These are phyloP conservation scores for Coemansia sp. DNA, from an alignment of 192 early-diverging fungal species.

Conservation along the genomic window DNA sequence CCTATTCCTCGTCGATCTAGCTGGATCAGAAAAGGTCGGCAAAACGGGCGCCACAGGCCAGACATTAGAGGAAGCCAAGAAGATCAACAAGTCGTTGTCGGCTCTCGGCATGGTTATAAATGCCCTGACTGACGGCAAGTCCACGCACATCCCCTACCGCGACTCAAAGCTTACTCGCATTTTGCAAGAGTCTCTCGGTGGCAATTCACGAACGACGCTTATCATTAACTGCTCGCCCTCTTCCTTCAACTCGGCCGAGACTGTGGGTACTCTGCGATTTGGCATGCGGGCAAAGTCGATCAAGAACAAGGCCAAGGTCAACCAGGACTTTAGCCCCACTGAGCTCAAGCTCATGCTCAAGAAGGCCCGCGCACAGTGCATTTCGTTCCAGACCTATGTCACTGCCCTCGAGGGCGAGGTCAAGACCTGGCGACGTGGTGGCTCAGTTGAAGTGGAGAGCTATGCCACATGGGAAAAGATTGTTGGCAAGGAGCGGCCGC, in stretches of 20 bases:
- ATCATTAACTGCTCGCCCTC: slow-evolving; percentile 99
- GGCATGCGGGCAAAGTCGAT: slow-evolving; percentile 99
- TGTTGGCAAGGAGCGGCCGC: slow-evolving; percentile 28
- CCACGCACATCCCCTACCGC: slow-evolving; percentile 96
- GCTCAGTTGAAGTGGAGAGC: slow-evolving; percentile 61
- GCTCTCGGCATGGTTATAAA: slow-evolving; percentile 99
- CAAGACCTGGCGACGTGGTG: slow-evolving; percentile 84
- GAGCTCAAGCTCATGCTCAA: slow-evolving; percentile 96
- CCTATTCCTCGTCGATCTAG: slow-evolving; percentile 96
- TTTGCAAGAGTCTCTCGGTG: slow-evolving; percentile 98
- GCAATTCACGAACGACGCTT: slow-evolving; percentile 98
- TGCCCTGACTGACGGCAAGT: slow-evolving; percentile 97
- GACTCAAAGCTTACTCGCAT: slow-evolving; percentile 99
- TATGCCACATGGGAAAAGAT: slow-evolving; percentile 55
- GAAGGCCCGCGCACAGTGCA: slow-evolving; percentile 78
- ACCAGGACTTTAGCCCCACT: slow-evolving; percentile 89
- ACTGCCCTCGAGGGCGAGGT: slow-evolving; percentile 86
- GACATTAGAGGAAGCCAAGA: slow-evolving; percentile 99
- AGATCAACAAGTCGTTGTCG: slow-evolving; percentile 98
- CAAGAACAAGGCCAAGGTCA: slow-evolving; percentile 99
- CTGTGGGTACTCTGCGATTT: slow-evolving; percentile 89
- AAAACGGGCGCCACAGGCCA: slow-evolving; percentile 99
- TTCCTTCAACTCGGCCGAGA: slow-evolving; percentile 96
- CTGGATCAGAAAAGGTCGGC: slow-evolving; percentile 96
- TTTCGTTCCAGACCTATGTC: slow-evolving; percentile 83